These are phyloP conservation scores for Cronartium quercuum DNA, from an alignment of 1,284 basidiomycete genomes.

Conservation along the genomic window DNA sequence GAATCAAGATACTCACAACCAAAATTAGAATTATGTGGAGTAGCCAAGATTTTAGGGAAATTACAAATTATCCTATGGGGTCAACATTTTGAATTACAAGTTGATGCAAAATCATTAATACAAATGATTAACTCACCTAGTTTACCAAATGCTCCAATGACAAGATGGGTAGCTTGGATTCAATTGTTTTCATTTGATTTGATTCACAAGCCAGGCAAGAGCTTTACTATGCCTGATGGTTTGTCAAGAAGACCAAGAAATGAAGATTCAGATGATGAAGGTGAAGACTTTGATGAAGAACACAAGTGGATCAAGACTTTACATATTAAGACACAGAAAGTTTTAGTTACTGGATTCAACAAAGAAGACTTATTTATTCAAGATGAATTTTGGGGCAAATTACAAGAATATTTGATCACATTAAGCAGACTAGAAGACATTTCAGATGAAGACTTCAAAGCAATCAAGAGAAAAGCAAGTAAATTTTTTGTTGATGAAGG, in stretches of 20 bases:
- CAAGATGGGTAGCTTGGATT: conserved; percentile 15
- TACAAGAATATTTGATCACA: not conserved
- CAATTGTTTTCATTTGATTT: conserved; percentile 17
- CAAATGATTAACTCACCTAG: conserved; percentile 15
- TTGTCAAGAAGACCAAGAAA: not conserved
- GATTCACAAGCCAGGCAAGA: conserved; percentile 2
- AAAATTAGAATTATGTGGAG: conserved; percentile 27
- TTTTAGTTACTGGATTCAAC: too few species aligned
- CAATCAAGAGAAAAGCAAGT: not conserved
- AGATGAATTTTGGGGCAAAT: not conserved
- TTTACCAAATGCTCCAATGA: conserved; percentile 20
- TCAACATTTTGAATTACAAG: conserved; percentile 14
- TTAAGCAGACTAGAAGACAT: not conserved
- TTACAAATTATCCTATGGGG: conserved; percentile 1
- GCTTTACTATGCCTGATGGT: conserved; percentile 15
- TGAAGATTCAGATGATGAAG: not conserved
- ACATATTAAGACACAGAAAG: not conserved
- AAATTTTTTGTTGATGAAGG: not conserved
- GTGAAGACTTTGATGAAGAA: conserved; percentile 14
- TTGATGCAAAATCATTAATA: conserved; percentile 16
- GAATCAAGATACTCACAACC: conserved; percentile 27
- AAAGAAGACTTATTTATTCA: too few species aligned
- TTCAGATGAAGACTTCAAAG: not conserved
- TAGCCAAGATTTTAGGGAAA: conserved; percentile 12
- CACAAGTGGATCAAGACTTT: not conserved